phyloP scores from a whole-genome alignment of 768 basidiomycete species.

The Leucosporidium scottii region DNA sequence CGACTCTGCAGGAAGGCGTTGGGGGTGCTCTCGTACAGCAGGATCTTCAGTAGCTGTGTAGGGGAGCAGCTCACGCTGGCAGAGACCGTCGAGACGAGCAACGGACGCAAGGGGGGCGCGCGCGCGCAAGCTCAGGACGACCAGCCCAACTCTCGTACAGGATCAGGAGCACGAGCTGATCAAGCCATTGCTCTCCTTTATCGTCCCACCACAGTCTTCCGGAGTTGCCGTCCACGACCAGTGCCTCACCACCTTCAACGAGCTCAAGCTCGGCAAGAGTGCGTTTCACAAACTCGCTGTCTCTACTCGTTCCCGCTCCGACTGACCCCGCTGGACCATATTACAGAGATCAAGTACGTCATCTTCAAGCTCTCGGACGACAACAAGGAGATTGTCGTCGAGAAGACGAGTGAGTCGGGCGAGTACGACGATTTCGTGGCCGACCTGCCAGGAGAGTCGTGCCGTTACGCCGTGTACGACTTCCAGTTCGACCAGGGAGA shows the following conservation, averaged over 20 bases:
- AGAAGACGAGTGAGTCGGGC: constrained; percentile 52
- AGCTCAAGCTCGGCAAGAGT: constrained; percentile 64
- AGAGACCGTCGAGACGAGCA: too few species aligned
- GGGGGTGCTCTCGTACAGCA: too few species aligned
- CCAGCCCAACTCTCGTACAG: too few species aligned
- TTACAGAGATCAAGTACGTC: constrained; percentile 64
- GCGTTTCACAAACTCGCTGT: not conserved
- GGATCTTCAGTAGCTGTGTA: too few species aligned
- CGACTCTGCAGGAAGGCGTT: too few species aligned
- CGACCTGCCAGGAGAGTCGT: constrained; percentile 65
- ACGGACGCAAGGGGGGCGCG: too few species aligned
- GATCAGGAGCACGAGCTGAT: too few species aligned
- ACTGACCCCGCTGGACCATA: not conserved
- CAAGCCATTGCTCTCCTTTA: too few species aligned
- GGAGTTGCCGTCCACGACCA: constrained; percentile 57
- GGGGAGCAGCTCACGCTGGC: too few species aligned
- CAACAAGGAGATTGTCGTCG: constrained; percentile 67
- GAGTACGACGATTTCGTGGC: constrained; percentile 66
- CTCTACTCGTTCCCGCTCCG: not conserved
- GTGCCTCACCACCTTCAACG: constrained; percentile 59
- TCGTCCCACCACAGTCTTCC: constrained; percentile 48
- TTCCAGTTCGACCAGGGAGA: constrained; percentile 68
- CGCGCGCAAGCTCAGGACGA: too few species aligned
- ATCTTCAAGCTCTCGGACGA: constrained; percentile 57
- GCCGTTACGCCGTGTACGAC: constrained; percentile 84